Evolutionary conservation across 2,329 filamentous ascomycete genomes (phyloP).

Genomic region (Ophiostoma angusticollis): DNA sequence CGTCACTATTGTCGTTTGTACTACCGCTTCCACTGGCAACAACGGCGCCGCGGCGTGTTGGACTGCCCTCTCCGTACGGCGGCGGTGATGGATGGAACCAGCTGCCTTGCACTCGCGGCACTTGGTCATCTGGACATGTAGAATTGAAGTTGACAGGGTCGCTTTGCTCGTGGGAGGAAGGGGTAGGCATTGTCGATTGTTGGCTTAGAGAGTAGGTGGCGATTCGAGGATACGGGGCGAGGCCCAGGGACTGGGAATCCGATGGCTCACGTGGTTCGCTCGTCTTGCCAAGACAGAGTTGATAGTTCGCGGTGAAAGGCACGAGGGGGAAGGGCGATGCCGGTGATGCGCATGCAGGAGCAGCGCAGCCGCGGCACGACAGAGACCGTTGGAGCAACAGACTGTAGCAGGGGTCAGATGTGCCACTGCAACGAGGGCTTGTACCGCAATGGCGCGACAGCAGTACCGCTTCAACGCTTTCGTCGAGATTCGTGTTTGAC

Average conservation of each 20-base stretch:
- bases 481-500: no score
- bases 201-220: neutral
- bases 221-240: neutral
- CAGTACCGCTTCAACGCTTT: neutral
- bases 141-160: constrained; percentile 23
- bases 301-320: no score
- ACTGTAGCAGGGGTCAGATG: no score
- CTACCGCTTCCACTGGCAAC: neutral
- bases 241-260: no score
- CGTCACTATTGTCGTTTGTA: neutral
- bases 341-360: no score
- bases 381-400: no score
- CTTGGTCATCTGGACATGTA: constrained; percentile 31
- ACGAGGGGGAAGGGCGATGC: no score
- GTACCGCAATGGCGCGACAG: neutral
- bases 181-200: constrained; percentile 15
- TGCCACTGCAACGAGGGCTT: no score
- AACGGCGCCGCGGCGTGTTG: neutral
- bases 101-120: constrained; percentile 16
- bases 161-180: constrained; percentile 11
- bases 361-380: no score
- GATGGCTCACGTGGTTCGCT: no score
- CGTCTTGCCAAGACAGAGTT: no score
- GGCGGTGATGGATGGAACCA: constrained; percentile 15
- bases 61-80: constrained; percentile 7